These are phyloP conservation scores for Thielaviopsis euricoi DNA, from an alignment of 2,329 filamentous ascomycete genomes.

Conservation along the genomic window DNA sequence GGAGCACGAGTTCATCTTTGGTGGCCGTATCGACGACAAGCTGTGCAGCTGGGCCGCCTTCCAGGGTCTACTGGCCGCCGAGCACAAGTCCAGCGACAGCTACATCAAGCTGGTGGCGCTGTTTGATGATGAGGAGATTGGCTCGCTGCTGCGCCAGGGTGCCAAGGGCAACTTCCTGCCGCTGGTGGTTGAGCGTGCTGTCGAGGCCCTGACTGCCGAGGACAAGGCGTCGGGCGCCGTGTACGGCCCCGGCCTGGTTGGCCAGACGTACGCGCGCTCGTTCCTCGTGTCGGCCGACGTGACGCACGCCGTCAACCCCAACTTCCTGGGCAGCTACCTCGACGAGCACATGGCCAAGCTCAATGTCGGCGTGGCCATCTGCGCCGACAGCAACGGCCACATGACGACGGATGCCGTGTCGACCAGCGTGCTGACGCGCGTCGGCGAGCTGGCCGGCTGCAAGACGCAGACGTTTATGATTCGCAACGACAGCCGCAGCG, in stretches of 20 bases:
- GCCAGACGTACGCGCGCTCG: conserved; percentile 75
- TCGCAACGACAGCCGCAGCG: conserved; percentile 73
- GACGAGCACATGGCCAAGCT: conserved; percentile 72
- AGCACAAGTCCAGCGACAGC: conserved; percentile 38
- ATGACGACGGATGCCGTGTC: conserved; percentile 91
- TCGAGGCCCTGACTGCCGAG: conserved; percentile 46
- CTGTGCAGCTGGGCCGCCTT: conserved; percentile 89
- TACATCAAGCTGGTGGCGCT: conserved; percentile 81
- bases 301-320: conserved; percentile 85
- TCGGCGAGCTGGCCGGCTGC: conserved; percentile 57
- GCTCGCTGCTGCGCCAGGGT: conserved; percentile 76
- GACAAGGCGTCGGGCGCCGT: conserved; percentile 15
- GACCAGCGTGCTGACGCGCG: conserved; percentile 59
- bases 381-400: conserved; percentile 75
- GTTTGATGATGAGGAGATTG: conserved; percentile 95
- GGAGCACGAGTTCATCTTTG: conserved; percentile 87
- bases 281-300: conserved; percentile 91
- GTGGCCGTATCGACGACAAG: conserved; percentile 91
- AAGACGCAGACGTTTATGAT: conserved; percentile 85
- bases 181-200: conserved; percentile 60
- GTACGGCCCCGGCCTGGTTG: conserved; percentile 47
- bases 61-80: conserved; percentile 59
- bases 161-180: conserved; percentile 81
- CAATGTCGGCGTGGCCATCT: conserved; percentile 72
- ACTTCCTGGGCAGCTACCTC: conserved; percentile 74